Conservation (phyloP, 2,329 filamentous ascomycete genomes). For the Aspergillus nomiae region DNA sequence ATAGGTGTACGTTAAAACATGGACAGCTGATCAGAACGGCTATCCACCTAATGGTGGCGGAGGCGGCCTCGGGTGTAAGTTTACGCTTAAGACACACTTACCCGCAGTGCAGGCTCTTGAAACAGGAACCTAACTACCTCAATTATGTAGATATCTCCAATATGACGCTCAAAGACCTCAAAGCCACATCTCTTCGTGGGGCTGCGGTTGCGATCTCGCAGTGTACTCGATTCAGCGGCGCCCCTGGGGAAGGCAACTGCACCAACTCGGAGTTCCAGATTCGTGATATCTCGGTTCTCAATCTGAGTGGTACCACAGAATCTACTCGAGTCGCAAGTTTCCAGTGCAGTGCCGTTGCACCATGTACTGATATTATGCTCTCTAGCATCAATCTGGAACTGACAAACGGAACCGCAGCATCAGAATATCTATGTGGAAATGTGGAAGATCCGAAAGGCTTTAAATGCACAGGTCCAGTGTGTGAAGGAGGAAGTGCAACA, state of each 20-base stretch:
- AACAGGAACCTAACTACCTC: not conserved
- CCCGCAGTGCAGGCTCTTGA: not conserved
- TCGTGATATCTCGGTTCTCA: slow-evolving; percentile 28
- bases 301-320: slow-evolving; percentile 22
- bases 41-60: slow-evolving; percentile 62
- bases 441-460: slow-evolving; percentile 23
- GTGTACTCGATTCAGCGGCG: slow-evolving; percentile 42
- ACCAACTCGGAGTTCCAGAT: slow-evolving; percentile 46
- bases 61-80: slow-evolving; percentile 56
- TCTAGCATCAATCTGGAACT: slow-evolving; percentile 20
- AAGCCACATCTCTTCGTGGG: slow-evolving; percentile 28
- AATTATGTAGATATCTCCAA: slow-evolving; percentile 32
- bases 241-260: slow-evolving; percentile 37
- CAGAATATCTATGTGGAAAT: slow-evolving; percentile 30
- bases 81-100: not conserved
- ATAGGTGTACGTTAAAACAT: slow-evolving; percentile 58
- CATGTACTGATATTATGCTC: slow-evolving; percentile 29
- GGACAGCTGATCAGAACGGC: slow-evolving; percentile 55
- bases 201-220: slow-evolving; percentile 41
- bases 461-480: slow-evolving; percentile 27
- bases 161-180: slow-evolving; percentile 41
- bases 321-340: slow-evolving; percentile 27
- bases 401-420: slow-evolving; percentile 20
- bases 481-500: slow-evolving; percentile 35
- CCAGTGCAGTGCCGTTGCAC: slow-evolving; percentile 34